Base-by-base conservation (phyloP, 805 yeast genomes). In the Saccharomycopsis javanensis region DNA sequence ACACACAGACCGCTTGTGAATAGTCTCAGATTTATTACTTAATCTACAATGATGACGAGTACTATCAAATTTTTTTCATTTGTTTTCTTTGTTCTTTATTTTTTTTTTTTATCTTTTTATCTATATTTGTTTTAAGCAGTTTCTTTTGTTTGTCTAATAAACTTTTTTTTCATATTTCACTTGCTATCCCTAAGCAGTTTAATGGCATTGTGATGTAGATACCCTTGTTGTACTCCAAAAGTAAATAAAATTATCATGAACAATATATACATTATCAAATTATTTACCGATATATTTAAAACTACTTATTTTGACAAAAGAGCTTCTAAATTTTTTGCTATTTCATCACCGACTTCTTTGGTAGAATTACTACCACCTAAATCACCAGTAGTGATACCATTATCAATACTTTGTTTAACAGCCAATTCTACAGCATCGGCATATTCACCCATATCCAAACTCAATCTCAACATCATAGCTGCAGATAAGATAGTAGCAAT, bases 391-490 rank as follows among this genome's bases (percentile, higher is more conserved):
- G 91, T 86, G 62, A 92, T 72, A 63, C 95, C 96, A 34, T 78
- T 64, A 67, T 90, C 97, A 60, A 94, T 75, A 38, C 89, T 96
- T 61, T 75, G 75, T 61, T 81, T 81, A 31, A 94, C 98, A 18
- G 98, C 98, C 65, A 78, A 73, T 74, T 92, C 98, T 65, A 94
- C 76, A 16, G 90, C 94, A 60, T 79, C 82, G 63, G 97, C 98
- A 71, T 89, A 97, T 62, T 84, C 81, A 59, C 79, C 80, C 67
- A 89, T 73, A 69, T 88, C 84, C 69, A 94, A 80, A 18, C 97
- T 90, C 62, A 94, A 80, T 67, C 92, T 82, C 74, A 94, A 80
- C 98, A 94, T 94, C 96, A 94, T 87, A 33, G 98, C 98, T 11
- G 88, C 96, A 27, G 97, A 90, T 67, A 94, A 79, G 65, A 92